Evolutionary conservation across 495 filamentous ascomycete species (phyloP).

Genomic region (Aspergillus sclerotiicarbonarius): DNA sequence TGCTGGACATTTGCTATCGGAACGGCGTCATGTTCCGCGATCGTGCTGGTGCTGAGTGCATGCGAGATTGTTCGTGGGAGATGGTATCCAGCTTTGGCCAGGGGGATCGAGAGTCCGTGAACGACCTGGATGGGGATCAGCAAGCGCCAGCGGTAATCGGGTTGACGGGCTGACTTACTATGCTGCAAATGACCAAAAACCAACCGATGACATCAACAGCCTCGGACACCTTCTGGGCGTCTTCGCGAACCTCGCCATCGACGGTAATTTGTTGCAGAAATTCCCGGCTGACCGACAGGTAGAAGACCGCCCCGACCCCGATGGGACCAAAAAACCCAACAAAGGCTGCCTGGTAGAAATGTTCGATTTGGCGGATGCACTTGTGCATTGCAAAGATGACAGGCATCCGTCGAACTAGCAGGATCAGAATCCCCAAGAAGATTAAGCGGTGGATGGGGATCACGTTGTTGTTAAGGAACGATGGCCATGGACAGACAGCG

Average conservation of each 20-base stretch:
- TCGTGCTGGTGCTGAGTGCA: conserved; percentile 42
- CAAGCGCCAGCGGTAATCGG: conserved; percentile 1
- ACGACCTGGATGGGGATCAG: conserved; percentile 58
- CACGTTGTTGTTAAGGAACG: conserved; percentile 64
- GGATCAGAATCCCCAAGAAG: conserved; percentile 74
- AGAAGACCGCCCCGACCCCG: conserved; percentile 90
- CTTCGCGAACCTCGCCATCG: conserved; percentile 59
- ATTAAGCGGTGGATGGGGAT: conserved; percentile 77
- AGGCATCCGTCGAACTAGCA: conserved; percentile 77
- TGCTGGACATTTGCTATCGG: conserved; percentile 27
- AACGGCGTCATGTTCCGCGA: conserved; percentile 31
- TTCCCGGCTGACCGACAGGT: conserved; percentile 75
- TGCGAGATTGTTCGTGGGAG: conserved; percentile 74
- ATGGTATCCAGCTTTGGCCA: conserved; percentile 79
- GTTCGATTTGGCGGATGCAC: conserved; percentile 77
- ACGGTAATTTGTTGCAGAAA: conserved; percentile 57
- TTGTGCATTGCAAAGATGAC: conserved; percentile 71
- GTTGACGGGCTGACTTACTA: conserved; percentile 58
- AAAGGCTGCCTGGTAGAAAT: conserved; percentile 70
- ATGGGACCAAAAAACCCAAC: conserved; percentile 95
- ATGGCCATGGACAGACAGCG: conserved; percentile 78
- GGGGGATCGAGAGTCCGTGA: conserved; percentile 79
- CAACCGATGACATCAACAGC: conserved; percentile 71
- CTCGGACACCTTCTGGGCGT: conserved; percentile 63
- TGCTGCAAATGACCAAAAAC: conserved; percentile 83